Percentiles rank a stretch among this genome's conserved stretches.
These are phyloP conservation scores for Botryosphaeria dothidea DNA, from an alignment of 2,329 filamentous ascomycete genomes.

Conservation along the genomic window DNA sequence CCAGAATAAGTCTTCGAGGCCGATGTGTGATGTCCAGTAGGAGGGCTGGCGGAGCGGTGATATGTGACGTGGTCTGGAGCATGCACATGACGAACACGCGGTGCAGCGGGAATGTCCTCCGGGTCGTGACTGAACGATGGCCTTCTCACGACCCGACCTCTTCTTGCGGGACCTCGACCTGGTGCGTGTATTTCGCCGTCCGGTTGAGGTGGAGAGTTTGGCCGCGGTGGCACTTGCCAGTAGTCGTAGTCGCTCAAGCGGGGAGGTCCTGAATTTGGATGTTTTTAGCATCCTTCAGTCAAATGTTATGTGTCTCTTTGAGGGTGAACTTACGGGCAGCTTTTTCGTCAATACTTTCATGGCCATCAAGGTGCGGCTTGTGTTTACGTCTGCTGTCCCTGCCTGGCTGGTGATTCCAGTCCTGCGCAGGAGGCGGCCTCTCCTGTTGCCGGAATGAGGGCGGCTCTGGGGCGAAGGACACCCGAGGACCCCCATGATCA, in stretches of 20 bases:
- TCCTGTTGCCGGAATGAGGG: not conserved
- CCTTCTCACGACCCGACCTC: not conserved
- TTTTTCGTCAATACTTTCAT: not conserved
- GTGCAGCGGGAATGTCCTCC: not conserved
- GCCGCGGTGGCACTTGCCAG: conserved; percentile 5
- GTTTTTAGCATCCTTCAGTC: conserved; percentile 4
- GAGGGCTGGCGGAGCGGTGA: conserved; percentile 1
- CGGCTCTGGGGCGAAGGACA: conserved; percentile 5
- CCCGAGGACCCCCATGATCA: not conserved
- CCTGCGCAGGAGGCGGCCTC: not conserved
- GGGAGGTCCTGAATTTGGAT: not conserved
- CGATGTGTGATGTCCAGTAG: not conserved
- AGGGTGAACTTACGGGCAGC: not conserved
- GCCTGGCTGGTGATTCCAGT: not conserved
- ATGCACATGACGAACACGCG: not conserved
- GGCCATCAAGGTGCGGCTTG: not conserved
- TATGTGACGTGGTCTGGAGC: conserved; percentile 8
- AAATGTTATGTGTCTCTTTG: not conserved
- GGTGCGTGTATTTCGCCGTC: not conserved
- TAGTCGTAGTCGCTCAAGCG: conserved; percentile 13
- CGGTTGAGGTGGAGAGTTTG: not conserved
- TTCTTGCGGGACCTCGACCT: not conserved
- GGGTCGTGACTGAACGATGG: not conserved
- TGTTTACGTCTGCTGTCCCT: not conserved
- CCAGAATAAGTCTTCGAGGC: not conserved